Evolutionary conservation across 108 stramenopile species (phyloP).

Genomic region (Cyclostephanos tholiformis): DNA sequence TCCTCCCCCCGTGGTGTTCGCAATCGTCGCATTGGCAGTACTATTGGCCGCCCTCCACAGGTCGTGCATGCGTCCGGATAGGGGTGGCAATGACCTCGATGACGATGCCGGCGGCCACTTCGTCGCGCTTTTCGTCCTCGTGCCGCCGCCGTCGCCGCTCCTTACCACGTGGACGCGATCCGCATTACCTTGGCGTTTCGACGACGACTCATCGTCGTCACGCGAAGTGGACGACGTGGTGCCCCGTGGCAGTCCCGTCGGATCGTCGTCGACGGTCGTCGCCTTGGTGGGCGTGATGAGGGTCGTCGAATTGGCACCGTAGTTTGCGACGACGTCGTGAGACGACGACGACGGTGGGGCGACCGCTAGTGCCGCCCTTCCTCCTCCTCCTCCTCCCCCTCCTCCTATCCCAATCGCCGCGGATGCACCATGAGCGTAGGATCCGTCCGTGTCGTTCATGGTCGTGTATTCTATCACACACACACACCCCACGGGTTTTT

Average conservation of each 20-base stretch:
- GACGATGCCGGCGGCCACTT: conserved; percentile 41
- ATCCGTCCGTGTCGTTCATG: too few relatives aligned
- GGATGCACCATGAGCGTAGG: too few relatives aligned
- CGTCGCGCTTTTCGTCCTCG: not conserved
- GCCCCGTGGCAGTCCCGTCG: too few relatives aligned
- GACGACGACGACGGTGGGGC: not conserved
- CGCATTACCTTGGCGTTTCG: too few relatives aligned
- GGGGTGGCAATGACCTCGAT: conserved; percentile 24
- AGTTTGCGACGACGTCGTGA: not conserved
- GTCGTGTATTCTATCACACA: too few relatives aligned
- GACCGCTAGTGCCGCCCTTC: not conserved
- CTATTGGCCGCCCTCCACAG: conserved; percentile 20
- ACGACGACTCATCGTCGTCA: not conserved
- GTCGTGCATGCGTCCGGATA: conserved; percentile 23
- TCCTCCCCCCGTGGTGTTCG: too few relatives aligned
- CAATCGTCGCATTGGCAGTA: too few relatives aligned
- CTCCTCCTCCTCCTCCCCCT: too few relatives aligned
- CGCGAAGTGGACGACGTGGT: not conserved
- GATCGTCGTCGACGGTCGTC: not conserved
- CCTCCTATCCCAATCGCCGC: too few relatives aligned
- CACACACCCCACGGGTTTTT: too few relatives aligned
- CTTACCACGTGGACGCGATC: too few relatives aligned
- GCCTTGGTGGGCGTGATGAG: conserved; percentile 27
- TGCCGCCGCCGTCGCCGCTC: not conserved
- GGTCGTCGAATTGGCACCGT: not conserved